These are phyloP conservation scores for Candida namnaoensis DNA, from an alignment of 805 yeast genomes.

Conservation along the genomic window DNA sequence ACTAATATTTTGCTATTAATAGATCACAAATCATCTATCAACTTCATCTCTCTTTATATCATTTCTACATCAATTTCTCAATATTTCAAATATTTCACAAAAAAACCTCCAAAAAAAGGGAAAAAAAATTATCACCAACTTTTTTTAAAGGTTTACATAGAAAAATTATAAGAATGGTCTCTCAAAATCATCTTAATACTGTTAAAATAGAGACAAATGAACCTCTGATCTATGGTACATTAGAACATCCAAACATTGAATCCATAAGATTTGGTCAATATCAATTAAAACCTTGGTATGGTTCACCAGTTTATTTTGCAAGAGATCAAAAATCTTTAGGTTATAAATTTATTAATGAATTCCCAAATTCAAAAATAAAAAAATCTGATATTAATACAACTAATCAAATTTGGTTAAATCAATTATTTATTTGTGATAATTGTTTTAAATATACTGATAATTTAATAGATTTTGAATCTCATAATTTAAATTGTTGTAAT, in stretches of 20 bases:
- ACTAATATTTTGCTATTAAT: too few species aligned
- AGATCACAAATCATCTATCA: too few species aligned
- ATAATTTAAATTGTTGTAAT: conserved; percentile 36
- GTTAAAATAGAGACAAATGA: too few species aligned
- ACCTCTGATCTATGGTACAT: conserved; percentile 61
- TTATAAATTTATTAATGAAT: conserved; percentile 20
- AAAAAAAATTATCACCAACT: too few species aligned
- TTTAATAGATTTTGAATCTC: conserved; percentile 36
- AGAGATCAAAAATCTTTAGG: conserved; percentile 38
- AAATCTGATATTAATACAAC: conserved; percentile 8
- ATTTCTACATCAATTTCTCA: too few species aligned
- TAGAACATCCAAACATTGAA: conserved; percentile 53
- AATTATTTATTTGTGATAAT: conserved; percentile 62
- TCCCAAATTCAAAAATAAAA: conserved; percentile 6
- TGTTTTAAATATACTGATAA: conserved; percentile 77
- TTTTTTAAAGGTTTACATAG: too few species aligned
- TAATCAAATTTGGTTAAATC: conserved; percentile 45
- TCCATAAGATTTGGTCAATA: conserved; percentile 61
- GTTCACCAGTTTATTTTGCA: conserved; percentile 70
- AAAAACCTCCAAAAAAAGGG: too few species aligned
- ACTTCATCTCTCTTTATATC: too few species aligned
- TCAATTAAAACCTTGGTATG: conserved; percentile 80
- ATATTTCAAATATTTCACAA: too few species aligned
- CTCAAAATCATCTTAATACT: too few species aligned
- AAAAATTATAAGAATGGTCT: too few species aligned